Conservation (phyloP, 176 grass and related monocot genomes). For the Oryza nivara region DNA sequence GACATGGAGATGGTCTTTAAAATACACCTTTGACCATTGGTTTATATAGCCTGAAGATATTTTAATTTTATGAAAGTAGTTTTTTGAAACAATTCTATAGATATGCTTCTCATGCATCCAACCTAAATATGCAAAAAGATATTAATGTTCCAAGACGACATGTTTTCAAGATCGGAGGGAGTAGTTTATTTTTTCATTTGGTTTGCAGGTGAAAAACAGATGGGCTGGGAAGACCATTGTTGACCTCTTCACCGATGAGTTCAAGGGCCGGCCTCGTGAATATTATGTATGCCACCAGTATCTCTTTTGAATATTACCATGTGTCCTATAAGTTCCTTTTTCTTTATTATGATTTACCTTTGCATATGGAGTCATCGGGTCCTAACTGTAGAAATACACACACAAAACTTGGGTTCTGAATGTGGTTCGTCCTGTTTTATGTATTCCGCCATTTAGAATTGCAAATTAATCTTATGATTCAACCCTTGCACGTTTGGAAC, state of each 20-base stretch:
- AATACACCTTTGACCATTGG: neutral
- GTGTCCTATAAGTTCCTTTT: neutral
- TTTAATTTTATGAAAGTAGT: too few relatives aligned
- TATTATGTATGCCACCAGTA: conserved; percentile 71
- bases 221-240: conserved; percentile 94
- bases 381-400: neutral
- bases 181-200: conserved; percentile 3
- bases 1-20: neutral
- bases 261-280: conserved; percentile 73
- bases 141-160: neutral
- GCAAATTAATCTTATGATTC: neutral
- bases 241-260: conserved; percentile 94
- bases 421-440: neutral
- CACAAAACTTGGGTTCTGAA: neutral
- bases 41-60: too few relatives aligned
- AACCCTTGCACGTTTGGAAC: neutral
- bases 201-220: conserved; percentile 81
- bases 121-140: neutral
- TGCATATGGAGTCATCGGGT: neutral
- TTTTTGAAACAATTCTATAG: too few relatives aligned
- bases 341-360: neutral
- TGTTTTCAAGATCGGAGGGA: neutral
- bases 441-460: conserved; percentile 7
- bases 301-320: neutral
- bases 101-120: neutral